Conservation (phyloP, 2,329 filamentous ascomycete genomes). For the Fusarium pseudonygamai region DNA sequence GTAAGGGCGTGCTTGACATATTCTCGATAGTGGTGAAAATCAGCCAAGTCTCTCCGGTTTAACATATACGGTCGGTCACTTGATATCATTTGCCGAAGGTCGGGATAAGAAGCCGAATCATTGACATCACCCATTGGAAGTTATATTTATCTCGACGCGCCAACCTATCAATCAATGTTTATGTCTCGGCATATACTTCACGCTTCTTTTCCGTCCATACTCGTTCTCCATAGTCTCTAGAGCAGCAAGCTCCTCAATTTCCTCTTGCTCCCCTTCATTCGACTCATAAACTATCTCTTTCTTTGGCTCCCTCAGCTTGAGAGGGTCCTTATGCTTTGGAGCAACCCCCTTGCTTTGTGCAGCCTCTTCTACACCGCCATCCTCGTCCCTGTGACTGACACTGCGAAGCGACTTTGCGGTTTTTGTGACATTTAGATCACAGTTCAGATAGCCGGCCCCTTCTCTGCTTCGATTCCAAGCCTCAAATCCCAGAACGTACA, state of each 20-base stretch:
- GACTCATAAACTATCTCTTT: accelerated
- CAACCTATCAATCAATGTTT: background rate
- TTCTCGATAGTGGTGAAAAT: accelerated
- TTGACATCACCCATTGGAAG: accelerated
- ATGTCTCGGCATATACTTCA: background rate
- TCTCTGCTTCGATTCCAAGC: conserved; percentile 2
- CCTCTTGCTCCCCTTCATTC: background rate
- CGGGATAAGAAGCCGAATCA: background rate
- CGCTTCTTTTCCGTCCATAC: conserved; percentile 7
- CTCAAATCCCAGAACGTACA: background rate
- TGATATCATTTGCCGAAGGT: background rate
- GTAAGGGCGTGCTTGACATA: background rate
- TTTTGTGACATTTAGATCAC: background rate
- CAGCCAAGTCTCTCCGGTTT: background rate
- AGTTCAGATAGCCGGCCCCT: background rate
- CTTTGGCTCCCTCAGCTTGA: conserved; percentile 1
- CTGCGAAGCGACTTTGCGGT: background rate
- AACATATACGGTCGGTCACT: background rate
- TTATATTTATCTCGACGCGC: accelerated
- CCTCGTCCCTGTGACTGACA: accelerated
- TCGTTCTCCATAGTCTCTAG: background rate
- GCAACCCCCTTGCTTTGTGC: accelerated
- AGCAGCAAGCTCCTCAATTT: background rate
- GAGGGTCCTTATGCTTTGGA: background rate
- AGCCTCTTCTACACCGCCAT: background rate